These are phyloP conservation scores for Epichloe amarillans DNA, from an alignment of 2,329 filamentous ascomycete genomes.

Conservation along the genomic window DNA sequence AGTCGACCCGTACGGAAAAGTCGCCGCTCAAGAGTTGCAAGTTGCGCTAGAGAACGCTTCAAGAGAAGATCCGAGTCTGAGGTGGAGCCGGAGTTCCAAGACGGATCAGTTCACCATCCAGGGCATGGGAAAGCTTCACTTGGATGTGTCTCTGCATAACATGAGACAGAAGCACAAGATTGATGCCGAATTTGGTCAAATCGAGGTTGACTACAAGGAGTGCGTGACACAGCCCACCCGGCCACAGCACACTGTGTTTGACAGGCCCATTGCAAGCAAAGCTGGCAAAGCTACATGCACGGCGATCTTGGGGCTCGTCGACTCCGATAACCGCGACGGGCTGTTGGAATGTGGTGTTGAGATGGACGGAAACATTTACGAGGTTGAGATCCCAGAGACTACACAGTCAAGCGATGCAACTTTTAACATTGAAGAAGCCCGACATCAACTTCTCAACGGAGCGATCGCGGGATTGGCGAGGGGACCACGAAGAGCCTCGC, in stretches of 20 bases:
- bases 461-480: conserved; percentile 71
- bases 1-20: conserved; percentile 65
- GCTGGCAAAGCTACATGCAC: conserved; percentile 65
- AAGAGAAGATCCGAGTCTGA: conserved; percentile 82
- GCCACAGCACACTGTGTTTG: conserved; percentile 51
- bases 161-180: conserved; percentile 81
- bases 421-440: conserved; percentile 36
- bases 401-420: conserved; percentile 33
- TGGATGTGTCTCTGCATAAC: conserved; percentile 83
- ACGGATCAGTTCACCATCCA: conserved; percentile 87
- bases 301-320: conserved; percentile 50
- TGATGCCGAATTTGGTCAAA: conserved; percentile 74
- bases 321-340: conserved; percentile 23
- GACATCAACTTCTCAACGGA: conserved; percentile 59
- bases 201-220: conserved; percentile 93
- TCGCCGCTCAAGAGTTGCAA: conserved; percentile 68
- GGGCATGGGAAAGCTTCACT: conserved; percentile 91
- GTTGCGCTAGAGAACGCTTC: conserved; percentile 65
- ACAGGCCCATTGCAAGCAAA: conserved; percentile 70
- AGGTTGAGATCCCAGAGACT: conserved; percentile 39
- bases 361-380: conserved; percentile 58
- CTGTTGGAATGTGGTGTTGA: conserved; percentile 31
- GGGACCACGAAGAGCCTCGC: conserved; percentile 68
- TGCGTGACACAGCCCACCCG: conserved; percentile 47
- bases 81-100: conserved; percentile 74